Evolutionary conservation across 2,329 filamentous ascomycete species (phyloP).

Genomic region (Aciculosporium take): DNA sequence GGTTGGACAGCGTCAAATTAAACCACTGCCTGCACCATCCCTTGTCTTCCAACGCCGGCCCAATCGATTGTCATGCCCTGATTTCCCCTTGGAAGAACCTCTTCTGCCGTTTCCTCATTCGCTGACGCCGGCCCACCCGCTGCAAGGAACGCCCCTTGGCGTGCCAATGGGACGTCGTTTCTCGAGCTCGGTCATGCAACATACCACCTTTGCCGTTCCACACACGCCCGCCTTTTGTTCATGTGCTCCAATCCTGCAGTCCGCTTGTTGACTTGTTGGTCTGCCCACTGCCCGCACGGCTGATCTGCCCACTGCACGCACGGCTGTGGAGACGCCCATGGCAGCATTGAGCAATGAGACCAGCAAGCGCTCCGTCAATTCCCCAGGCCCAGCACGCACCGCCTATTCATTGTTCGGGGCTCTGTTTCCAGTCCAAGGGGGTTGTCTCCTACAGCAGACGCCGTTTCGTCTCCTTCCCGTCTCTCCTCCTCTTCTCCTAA

Average conservation of each 20-base stretch:
- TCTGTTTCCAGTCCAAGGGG: slow-evolving; percentile 6
- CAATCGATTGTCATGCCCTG: slow-evolving; percentile 1
- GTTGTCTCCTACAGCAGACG: too few species aligned
- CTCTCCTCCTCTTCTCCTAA: slow-evolving; percentile 15
- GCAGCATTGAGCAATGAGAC: too few species aligned
- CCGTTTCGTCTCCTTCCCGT: slow-evolving; percentile 10
- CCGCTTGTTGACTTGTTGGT: not conserved
- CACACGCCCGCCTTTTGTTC: not conserved
- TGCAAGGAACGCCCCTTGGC: slow-evolving; percentile 5
- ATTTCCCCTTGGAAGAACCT: not conserved
- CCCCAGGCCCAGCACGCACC: not conserved
- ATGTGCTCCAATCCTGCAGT: not conserved
- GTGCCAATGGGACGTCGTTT: not conserved
- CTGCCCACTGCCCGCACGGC: not conserved
- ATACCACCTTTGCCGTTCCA: not conserved
- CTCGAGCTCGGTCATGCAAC: too few species aligned
- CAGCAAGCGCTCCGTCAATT: not conserved
- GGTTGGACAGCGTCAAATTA: slow-evolving; percentile 5
- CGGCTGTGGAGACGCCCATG: not conserved
- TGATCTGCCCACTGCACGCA: not conserved
- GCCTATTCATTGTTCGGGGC: not conserved
- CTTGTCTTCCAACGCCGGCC: not conserved
- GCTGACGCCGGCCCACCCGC: slow-evolving; percentile 2
- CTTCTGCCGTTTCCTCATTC: slow-evolving; percentile 9
- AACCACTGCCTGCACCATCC: not conserved